Evolutionary conservation across 495 filamentous ascomycete genomes (phyloP).

Genomic region (Tirmania nivea): DNA sequence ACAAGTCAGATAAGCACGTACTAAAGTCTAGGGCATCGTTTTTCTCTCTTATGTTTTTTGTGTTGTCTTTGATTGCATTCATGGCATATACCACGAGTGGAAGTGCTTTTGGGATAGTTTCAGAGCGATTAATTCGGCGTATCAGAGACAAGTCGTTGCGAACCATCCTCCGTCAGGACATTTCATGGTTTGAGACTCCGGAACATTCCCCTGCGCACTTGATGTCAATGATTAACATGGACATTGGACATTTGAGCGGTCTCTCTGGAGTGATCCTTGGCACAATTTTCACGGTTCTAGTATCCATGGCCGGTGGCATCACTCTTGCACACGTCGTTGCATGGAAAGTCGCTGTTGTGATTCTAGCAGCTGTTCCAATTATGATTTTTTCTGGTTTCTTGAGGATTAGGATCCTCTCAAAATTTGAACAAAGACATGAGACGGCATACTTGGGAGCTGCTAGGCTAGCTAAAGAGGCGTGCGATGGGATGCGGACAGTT

Average conservation of each 20-base stretch:
- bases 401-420: slow-evolving; percentile 29
- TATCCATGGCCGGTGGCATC: slow-evolving; percentile 26
- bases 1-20: not conserved
- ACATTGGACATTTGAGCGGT: slow-evolving; percentile 27
- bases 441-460: slow-evolving; percentile 33
- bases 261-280: slow-evolving; percentile 27
- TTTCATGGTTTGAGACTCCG: slow-evolving; percentile 28
- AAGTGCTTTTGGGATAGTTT: slow-evolving; percentile 27
- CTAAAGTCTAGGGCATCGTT: slow-evolving; percentile 23
- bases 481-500: slow-evolving; percentile 35
- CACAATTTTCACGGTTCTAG: slow-evolving; percentile 24
- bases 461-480: slow-evolving; percentile 36
- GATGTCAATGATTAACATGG: slow-evolving; percentile 30
- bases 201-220: slow-evolving; percentile 30
- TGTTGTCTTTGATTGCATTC: slow-evolving; percentile 28
- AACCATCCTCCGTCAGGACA: slow-evolving; percentile 27
- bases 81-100: slow-evolving; percentile 26
- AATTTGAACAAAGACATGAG: slow-evolving; percentile 38
- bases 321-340: slow-evolving; percentile 35
- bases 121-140: slow-evolving; percentile 26
- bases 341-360: slow-evolving; percentile 40
- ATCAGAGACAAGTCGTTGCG: slow-evolving; percentile 27
- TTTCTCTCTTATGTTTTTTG: slow-evolving; percentile 33
- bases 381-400: slow-evolving; percentile 34
- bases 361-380: slow-evolving; percentile 32